Percentiles rank a stretch among this genome's conserved stretches.
phyloP scores from a whole-genome alignment of 805 yeast genomes.

The Pichia membranifaciens region DNA sequence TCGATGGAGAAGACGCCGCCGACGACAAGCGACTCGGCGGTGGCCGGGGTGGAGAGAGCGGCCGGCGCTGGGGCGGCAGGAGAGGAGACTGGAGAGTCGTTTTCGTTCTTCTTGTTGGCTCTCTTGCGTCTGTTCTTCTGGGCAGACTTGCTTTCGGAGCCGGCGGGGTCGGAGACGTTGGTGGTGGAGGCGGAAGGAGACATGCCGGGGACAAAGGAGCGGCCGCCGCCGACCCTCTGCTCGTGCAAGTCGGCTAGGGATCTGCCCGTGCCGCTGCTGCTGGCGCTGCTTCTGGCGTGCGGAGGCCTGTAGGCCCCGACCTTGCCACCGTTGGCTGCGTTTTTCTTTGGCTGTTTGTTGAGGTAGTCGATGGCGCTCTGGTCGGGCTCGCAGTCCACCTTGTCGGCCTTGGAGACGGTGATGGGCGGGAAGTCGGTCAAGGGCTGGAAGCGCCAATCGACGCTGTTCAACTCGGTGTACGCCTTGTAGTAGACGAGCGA shows the following conservation, averaged over 20 bases:
- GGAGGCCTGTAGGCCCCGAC: slow-evolving; percentile 97
- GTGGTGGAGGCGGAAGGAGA: slow-evolving; percentile 30
- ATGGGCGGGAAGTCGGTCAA: slow-evolving; percentile 49
- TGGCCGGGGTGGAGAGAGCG: slow-evolving; percentile 7
- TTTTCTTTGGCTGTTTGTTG: slow-evolving; percentile 32
- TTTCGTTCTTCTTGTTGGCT: slow-evolving; percentile 45
- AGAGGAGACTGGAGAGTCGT: slow-evolving; percentile 4
- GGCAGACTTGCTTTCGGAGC: slow-evolving; percentile 48
- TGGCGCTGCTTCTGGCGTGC: slow-evolving; percentile 50
- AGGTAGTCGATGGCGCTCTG: slow-evolving; percentile 57
- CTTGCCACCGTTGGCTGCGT: slow-evolving; percentile 38
- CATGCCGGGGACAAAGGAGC: slow-evolving; percentile 19
- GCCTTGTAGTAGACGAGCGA: slow-evolving; percentile 71
- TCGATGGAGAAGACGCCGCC: slow-evolving; percentile 70
- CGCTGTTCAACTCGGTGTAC: slow-evolving; percentile 72
- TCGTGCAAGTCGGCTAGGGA: slow-evolving; percentile 57
- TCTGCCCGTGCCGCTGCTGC: slow-evolving; percentile 41
- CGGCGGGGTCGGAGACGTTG: slow-evolving; percentile 40
- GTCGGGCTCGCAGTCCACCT: slow-evolving; percentile 59
- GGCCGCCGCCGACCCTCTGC: slow-evolving; percentile 17
- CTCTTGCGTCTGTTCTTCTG: slow-evolving; percentile 60
- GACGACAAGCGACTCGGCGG: slow-evolving; percentile 36
- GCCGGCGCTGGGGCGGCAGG: background rate
- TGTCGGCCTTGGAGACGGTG: slow-evolving; percentile 36
- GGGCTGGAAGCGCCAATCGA: slow-evolving; percentile 76